Base-by-base conservation (phyloP, 2,329 filamentous ascomycete species). In the Colletotrichum cuscutae region DNA sequence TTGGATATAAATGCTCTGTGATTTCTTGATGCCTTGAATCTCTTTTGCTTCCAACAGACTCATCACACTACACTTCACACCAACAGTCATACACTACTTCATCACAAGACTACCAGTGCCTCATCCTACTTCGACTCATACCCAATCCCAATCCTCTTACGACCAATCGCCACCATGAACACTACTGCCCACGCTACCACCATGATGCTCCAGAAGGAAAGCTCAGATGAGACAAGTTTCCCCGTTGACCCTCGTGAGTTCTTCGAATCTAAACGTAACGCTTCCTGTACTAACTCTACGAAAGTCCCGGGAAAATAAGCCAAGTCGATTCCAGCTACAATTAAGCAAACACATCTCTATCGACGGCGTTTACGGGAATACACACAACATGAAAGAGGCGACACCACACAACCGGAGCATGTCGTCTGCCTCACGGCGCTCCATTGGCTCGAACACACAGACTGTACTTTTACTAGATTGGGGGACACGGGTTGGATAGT, bases 391-490 rank as follows among this genome's bases (percentile, higher is more conserved):
- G 13, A 35, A 65, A 37, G 11, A 65, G 28, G 24, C 54, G 53
- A 1, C 22, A 58, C 9, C 52, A 28, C 42, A n/a, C 56, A 3
- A 8, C 19, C 8, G 30, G 26, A 49, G 32, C 12, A 49, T 54
- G 66, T 73, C 71, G 71, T 71, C n/a, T 24, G 66, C 56, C 56
- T 62, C 71, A 2, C 71, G 71, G 13, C 66, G 32, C 4, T 13
- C 19, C 4, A 73, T 73, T 73, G 71, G 67, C 61, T 65, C 22
- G 35, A 28, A 19, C 42, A 65, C 24, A 65, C 53, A 42, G 53
- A 26, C 26, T 42, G 52, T 53, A 54, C 37, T 12, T n/a, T 28
- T 53, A 28, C 5, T 11, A 15, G 52, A 42, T 19, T 1, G 13
- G 13, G 15, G 9, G 37, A 28, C n/a, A 46, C 15, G 28, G 42